phyloP scores from a whole-genome alignment of 441 rosid genomes.

The Biscutella laevigata region DNA sequence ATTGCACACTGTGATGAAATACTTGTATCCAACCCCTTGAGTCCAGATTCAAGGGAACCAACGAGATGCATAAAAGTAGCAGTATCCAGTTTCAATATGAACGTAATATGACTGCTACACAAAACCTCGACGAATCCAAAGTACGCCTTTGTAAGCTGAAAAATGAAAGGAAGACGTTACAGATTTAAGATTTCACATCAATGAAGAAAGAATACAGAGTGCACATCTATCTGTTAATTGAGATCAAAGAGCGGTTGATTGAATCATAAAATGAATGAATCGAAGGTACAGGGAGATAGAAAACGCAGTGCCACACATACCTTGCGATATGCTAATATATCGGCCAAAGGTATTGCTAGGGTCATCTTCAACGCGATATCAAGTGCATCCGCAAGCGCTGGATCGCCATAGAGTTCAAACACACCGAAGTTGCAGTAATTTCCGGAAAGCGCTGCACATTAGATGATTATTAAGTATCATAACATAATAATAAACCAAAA shows the following conservation, averaged over 20 bases:
- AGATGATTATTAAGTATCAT: slow-evolving; percentile 5
- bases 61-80: slow-evolving; percentile 90
- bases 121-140: slow-evolving; percentile 90
- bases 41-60: slow-evolving; percentile 96
- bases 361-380: slow-evolving; percentile 86
- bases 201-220: not conserved
- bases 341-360: slow-evolving; percentile 85
- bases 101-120: slow-evolving; percentile 64
- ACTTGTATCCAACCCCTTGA: slow-evolving; percentile 76
- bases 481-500: not conserved
- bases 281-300: not conserved
- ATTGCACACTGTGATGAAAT: slow-evolving; percentile 98
- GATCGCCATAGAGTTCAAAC: slow-evolving; percentile 96
- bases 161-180: slow-evolving; percentile 14
- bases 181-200: not conserved
- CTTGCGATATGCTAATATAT: slow-evolving; percentile 85
- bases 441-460: slow-evolving; percentile 84
- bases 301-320: slow-evolving; percentile 28
- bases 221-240: not conserved
- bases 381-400: slow-evolving; percentile 93
- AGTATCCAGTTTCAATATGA: slow-evolving; percentile 70
- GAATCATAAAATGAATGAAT: not conserved
- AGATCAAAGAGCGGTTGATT: not conserved
- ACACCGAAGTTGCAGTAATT: slow-evolving; percentile 96
- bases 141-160: slow-evolving; percentile 92